A percentile compares a stretch with the other conserved stretches of the same genome.
These are phyloP conservation scores for Russula vinacea DNA, from an alignment of 768 basidiomycete genomes.

Conservation along the genomic window DNA sequence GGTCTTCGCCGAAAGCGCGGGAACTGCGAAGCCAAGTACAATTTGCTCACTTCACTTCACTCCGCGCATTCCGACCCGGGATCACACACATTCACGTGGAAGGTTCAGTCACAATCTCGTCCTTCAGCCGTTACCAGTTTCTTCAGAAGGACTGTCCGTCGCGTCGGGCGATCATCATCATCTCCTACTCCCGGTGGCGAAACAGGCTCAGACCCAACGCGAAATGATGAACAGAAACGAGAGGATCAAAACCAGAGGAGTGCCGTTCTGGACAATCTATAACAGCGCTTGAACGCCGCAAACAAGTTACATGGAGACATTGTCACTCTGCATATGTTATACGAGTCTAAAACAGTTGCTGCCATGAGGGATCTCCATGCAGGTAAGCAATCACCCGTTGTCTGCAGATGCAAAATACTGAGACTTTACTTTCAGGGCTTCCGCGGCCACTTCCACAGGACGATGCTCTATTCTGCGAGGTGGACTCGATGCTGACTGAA, in stretches of 20 bases:
- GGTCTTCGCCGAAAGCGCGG: no score
- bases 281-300: not conserved
- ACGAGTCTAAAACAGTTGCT: not conserved
- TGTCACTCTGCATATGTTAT: not conserved
- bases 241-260: constrained; percentile 6
- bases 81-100: no score
- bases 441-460: not conserved
- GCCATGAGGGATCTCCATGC: not conserved
- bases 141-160: constrained; percentile 20
- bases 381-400: not conserved
- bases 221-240: constrained; percentile 31
- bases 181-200: not conserved
- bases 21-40: no score
- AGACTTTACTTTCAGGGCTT: not conserved
- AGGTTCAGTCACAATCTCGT: not conserved
- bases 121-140: constrained; percentile 33
- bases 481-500: not conserved
- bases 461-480: not conserved
- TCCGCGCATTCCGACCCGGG: no score
- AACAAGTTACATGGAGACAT: not conserved
- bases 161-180: constrained; percentile 12
- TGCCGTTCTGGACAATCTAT: not conserved
- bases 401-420: not conserved
- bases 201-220: constrained; percentile 6
- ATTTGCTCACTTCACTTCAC: no score